Percentiles rank a stretch among this genome's conserved stretches.
These are phyloP conservation scores for Hypholoma sublateritium DNA, from an alignment of 768 basidiomycete genomes.

Conservation along the genomic window DNA sequence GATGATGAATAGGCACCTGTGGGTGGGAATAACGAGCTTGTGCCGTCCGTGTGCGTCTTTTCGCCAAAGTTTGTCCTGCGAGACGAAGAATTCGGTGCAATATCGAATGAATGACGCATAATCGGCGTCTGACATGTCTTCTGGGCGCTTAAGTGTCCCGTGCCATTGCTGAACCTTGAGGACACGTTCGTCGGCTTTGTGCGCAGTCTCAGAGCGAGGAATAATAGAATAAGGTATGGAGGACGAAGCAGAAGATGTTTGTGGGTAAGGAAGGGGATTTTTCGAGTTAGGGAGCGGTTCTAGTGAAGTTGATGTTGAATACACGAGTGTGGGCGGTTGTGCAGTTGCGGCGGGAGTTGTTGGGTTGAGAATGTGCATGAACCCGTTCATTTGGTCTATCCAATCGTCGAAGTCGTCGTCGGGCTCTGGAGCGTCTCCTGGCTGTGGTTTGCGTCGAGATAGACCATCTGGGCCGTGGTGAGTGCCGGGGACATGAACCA, in stretches of 20 bases:
- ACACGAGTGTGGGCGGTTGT: not conserved
- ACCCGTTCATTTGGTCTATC: too few relatives aligned
- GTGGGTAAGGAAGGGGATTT: not conserved
- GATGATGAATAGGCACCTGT: too few relatives aligned
- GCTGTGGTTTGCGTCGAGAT: constrained; percentile 1
- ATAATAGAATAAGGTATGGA: too few relatives aligned
- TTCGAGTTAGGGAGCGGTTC: too few relatives aligned
- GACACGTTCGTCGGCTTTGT: constrained; percentile 13
- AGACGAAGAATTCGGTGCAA: too few relatives aligned
- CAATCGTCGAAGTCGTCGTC: too few relatives aligned
- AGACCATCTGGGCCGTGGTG: constrained; percentile 14
- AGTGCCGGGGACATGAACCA: constrained; percentile 34
- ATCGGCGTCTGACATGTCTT: constrained; percentile 11
- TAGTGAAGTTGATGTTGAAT: not conserved
- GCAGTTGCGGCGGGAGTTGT: not conserved
- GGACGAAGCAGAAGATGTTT: too few relatives aligned
- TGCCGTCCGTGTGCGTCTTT: too few relatives aligned
- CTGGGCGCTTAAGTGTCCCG: constrained; percentile 1
- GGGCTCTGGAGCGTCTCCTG: constrained; percentile 3
- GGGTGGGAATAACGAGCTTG: constrained; percentile 16
- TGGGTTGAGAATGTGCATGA: constrained; percentile 14
- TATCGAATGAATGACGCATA: too few relatives aligned
- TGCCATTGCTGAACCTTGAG: constrained; percentile 8
- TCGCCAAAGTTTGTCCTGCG: too few relatives aligned
- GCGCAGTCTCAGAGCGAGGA: constrained; percentile 3